Evolutionary conservation across 495 filamentous ascomycete species (phyloP), one percentile per base, ranked within the genome.

Genomic region (Penicillium riverlandense): DNA sequence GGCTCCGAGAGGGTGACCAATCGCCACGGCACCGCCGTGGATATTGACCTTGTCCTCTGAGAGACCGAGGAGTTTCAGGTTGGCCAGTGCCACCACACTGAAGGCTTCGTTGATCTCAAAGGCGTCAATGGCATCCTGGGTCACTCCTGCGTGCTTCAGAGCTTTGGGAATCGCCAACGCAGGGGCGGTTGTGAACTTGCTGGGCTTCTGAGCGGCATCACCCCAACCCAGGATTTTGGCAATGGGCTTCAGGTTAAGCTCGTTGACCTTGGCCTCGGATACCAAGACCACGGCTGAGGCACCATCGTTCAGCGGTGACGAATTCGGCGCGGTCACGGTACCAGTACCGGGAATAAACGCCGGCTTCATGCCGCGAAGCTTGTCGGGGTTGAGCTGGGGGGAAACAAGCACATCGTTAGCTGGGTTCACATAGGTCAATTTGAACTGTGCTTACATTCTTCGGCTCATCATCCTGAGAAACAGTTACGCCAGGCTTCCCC

Each of bases 41-140:
- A 96, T 73, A 68, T 98, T 98, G 48, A 98, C 91, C 70, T 91
- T 95, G 31, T 88, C 85, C 50, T 86, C 80, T 38, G 74, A 69
- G 37, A 98, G 61, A 40, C 70, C 72, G 29, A 98, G 81, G 33
- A 97, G 58, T 75, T 96, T 95, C 70, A 95, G 77, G 69, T 98
- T 98, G 45, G 92, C 91, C 38, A 97, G 71, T 11, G 92, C 90
- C 37, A 98, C 92, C 16, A 98, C 92, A 35, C 85, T 90, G 76
- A 98, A 98, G 6, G 92, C 92, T 71, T 98, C 92, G 68, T 98
- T 98, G 75, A 98, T 96, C 76, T 98, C 92, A 57, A 91, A 97
- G 50, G 82, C 91, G 56, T 96, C 91, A 40, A 98, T 77, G 33
- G 83, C 70, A 36, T 83, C 74, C 52, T 82, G 77, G 30, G 80